Conservation (phyloP, 2,329 filamentous ascomycete species). For the Penicillium sp. region DNA sequence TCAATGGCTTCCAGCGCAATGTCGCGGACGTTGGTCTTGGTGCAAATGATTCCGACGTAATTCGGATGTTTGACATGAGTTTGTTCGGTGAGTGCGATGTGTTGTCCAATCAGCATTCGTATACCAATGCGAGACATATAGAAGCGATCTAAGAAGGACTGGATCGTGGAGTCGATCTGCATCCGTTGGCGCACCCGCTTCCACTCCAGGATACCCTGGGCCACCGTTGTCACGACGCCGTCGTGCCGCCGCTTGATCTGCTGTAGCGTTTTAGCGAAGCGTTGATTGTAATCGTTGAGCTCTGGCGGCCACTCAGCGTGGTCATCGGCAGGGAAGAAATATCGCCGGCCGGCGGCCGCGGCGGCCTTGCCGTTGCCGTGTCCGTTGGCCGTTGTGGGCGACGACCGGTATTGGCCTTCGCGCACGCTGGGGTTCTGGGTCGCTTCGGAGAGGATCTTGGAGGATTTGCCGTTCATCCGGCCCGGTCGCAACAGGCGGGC, state of each 20-base stretch:
- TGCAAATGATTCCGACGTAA: slow-evolving; percentile 98
- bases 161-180: slow-evolving; percentile 97
- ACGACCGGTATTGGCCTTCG: slow-evolving; percentile 71
- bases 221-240: slow-evolving; percentile 95
- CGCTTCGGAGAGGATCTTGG: slow-evolving; percentile 71
- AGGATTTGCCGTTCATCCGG: slow-evolving; percentile 54
- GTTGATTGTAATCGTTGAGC: slow-evolving; percentile 87
- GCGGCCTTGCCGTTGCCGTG: slow-evolving; percentile 53
- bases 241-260: slow-evolving; percentile 96
- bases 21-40: slow-evolving; percentile 93
- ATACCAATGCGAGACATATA: slow-evolving; percentile 99
- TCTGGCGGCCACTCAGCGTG: slow-evolving; percentile 88
- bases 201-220: slow-evolving; percentile 96
- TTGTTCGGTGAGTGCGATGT: slow-evolving; percentile 95
- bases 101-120: slow-evolving; percentile 97
- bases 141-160: slow-evolving; percentile 95
- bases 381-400: slow-evolving; percentile 33
- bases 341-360: slow-evolving; percentile 58
- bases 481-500: slow-evolving; percentile 65
- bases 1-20: slow-evolving; percentile 96
- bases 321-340: slow-evolving; percentile 91
- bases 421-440: slow-evolving; percentile 87
- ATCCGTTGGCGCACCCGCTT: slow-evolving; percentile 94
- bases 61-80: slow-evolving; percentile 82
- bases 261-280: slow-evolving; percentile 83